phyloP scores from a whole-genome alignment of 176 grass and related monocot genomes.

The Carex myosuroides region DNA sequence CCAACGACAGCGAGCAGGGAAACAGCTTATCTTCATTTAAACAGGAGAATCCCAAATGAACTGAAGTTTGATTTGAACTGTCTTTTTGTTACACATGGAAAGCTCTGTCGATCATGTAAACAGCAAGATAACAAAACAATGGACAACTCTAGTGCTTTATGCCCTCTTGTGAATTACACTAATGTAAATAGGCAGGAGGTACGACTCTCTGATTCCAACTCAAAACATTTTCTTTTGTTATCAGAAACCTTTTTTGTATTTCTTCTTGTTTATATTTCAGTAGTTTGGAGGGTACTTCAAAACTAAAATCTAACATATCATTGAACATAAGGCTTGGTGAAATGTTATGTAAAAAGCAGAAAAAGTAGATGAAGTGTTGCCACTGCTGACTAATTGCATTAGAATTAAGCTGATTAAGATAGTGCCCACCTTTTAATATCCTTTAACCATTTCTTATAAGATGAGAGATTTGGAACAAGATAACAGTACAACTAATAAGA shows the following conservation, averaged over 20 bases:
- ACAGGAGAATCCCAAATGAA: constrained; percentile 59
- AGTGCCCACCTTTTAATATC: constrained; percentile 2
- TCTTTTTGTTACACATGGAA: constrained; percentile 84
- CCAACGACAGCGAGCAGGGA: constrained; percentile 51
- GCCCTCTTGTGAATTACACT: constrained; percentile 44
- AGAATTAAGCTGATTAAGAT: constrained; percentile 7
- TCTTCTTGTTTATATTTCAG: neutral
- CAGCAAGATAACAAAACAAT: constrained; percentile 32
- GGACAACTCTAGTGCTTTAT: constrained; percentile 20
- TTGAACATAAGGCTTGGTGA: neutral
- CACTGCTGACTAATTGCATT: neutral
- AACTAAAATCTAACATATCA: constrained; percentile 5
- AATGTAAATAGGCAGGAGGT: constrained; percentile 3
- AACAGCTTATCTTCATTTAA: constrained; percentile 81
- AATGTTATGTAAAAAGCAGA: neutral
- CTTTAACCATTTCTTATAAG: neutral
- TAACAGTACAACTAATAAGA: neutral
- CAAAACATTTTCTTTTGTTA: neutral
- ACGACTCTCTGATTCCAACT: neutral
- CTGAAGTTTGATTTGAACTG: constrained; percentile 97
- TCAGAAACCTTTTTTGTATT: neutral
- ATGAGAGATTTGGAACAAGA: constrained; percentile 16
- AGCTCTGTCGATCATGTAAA: constrained; percentile 70
- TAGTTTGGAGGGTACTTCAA: neutral
- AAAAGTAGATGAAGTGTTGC: neutral